phyloP scores from a whole-genome alignment of 768 basidiomycete species.

The Tulasnella calospora region DNA sequence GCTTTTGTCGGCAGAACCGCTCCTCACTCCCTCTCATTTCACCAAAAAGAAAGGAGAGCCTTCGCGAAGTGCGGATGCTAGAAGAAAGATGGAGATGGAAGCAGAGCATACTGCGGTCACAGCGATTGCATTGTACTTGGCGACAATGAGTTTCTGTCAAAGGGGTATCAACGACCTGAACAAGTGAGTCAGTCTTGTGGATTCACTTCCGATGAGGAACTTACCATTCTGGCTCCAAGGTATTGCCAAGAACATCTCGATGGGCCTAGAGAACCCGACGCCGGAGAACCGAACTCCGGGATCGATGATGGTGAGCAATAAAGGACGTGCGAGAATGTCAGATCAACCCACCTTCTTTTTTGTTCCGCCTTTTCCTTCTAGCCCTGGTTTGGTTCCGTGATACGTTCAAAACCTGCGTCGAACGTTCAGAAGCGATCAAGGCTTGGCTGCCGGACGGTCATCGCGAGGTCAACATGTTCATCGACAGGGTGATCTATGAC shows the following conservation, averaged over 20 bases:
- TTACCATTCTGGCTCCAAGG: not conserved
- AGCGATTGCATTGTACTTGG: slow-evolving; percentile 83
- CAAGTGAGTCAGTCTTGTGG: slow-evolving; percentile 24
- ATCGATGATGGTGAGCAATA: slow-evolving; percentile 65
- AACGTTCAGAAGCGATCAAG: slow-evolving; percentile 82
- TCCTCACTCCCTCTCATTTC: slow-evolving; percentile 77
- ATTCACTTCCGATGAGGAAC: not conserved
- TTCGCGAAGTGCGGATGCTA: slow-evolving; percentile 60
- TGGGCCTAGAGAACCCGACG: slow-evolving; percentile 68
- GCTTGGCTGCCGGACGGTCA: slow-evolving; percentile 75
- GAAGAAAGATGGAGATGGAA: slow-evolving; percentile 70
- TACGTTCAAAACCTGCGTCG: slow-evolving; percentile 90
- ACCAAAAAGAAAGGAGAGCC: slow-evolving; percentile 62
- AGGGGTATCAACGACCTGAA: slow-evolving; percentile 79
- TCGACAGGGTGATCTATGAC: slow-evolving; percentile 91
- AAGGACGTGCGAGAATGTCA: not conserved
- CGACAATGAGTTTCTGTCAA: slow-evolving; percentile 87
- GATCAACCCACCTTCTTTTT: slow-evolving; percentile 17
- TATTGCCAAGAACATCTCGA: slow-evolving; percentile 59
- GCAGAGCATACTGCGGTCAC: slow-evolving; percentile 81
- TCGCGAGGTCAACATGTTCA: slow-evolving; percentile 75
- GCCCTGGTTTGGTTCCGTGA: slow-evolving; percentile 87
- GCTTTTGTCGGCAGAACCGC: slow-evolving; percentile 55
- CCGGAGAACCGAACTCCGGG: slow-evolving; percentile 67
- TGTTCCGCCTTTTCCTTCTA: slow-evolving; percentile 33